Evolutionary conservation across 2,329 filamentous ascomycete species (phyloP), one percentile per base, ranked within the genome.

Genomic region (Stenocarpella maydis): DNA sequence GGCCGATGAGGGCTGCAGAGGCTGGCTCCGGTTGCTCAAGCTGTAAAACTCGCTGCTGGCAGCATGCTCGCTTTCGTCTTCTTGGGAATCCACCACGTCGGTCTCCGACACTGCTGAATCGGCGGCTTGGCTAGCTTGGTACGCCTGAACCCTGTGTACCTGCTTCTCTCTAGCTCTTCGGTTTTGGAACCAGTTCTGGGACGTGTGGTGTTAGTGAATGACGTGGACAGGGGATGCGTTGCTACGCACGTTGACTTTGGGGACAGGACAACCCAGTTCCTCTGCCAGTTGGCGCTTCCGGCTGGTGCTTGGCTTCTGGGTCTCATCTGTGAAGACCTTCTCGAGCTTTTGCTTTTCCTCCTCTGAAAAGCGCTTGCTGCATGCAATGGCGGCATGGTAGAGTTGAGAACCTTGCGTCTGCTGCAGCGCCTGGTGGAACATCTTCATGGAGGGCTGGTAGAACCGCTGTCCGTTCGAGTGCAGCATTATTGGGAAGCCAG

Each of bases 181-280:
- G 76, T 91, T 91, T 74, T 91, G 89, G 75, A 91, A 91, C 89
- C 89, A 91, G 76, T 91, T 91, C 88, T 91, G 65, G 12, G 26
- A 41, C 53, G 28, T 34, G 8, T 70, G 39, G 21, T 21, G 77
- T 83, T 75, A 82, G 80, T 70, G 21, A 21, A 43, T 24, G 9
- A 39, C 37, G 37, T 21, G 26, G 55, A 37, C 28, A 52, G 6
- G 41, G 17, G 21, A 54, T 67, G 34, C 19, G 21, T 17, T 17
- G 37, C 50, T 37, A 50, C 67, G 8, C 65, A 71, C 70, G 7
- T 71, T 71, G 52, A 71, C 68, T 65, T 70, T 71, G 17, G 70
- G 68, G 45, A 71, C 60, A 54, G 68, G 68, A 21, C 68, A 70
- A 49, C 68, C 68, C 37, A 71, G 21, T 43, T 70, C 68, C 39